Conservation (phyloP, 306 rosid species). For the Casuarina cunninghamiana region DNA sequence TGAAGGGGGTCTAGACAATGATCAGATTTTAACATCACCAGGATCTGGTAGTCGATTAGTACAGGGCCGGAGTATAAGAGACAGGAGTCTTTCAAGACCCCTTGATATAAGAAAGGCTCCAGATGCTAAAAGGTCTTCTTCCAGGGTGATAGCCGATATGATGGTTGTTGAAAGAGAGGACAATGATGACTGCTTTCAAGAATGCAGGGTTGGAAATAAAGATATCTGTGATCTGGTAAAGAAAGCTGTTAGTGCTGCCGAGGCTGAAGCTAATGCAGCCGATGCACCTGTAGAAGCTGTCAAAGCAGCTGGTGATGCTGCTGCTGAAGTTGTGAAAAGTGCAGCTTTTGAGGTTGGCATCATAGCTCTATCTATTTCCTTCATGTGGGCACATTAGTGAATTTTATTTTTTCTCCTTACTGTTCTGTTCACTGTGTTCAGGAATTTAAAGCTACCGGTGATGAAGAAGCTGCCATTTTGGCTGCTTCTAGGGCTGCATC, state of each 20-base stretch:
- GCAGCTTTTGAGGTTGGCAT: slow-evolving; percentile 81
- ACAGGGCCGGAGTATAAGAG: slow-evolving; percentile 62
- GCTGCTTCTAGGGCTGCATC: slow-evolving; percentile 91
- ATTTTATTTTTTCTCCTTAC: slow-evolving; percentile 12
- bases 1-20: slow-evolving; percentile 74
- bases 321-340: slow-evolving; percentile 93
- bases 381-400: background rate
- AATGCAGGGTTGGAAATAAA: slow-evolving; percentile 71
- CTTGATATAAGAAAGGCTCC: slow-evolving; percentile 53
- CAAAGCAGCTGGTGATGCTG: slow-evolving; percentile 95
- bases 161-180: slow-evolving; percentile 67
- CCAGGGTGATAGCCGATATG: slow-evolving; percentile 43
- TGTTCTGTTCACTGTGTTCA: slow-evolving; percentile 38
- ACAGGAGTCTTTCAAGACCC: slow-evolving; percentile 53
- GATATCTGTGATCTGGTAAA: slow-evolving; percentile 74
- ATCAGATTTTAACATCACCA: slow-evolving; percentile 62
- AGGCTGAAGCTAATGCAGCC: slow-evolving; percentile 93
- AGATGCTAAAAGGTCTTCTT: slow-evolving; percentile 56
- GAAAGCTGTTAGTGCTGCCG: slow-evolving; percentile 87
- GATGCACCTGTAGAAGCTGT: slow-evolving; percentile 93
- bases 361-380: background rate
- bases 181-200: slow-evolving; percentile 80
- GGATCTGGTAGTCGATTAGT: slow-evolving; percentile 70
- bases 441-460: slow-evolving; percentile 63
- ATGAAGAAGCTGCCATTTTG: slow-evolving; percentile 81